A percentile compares a stretch with the other conserved stretches of the same genome.
Evolutionary conservation across 129 eudicot genomes (phyloP).

Genomic region (Apium graveolens): DNA sequence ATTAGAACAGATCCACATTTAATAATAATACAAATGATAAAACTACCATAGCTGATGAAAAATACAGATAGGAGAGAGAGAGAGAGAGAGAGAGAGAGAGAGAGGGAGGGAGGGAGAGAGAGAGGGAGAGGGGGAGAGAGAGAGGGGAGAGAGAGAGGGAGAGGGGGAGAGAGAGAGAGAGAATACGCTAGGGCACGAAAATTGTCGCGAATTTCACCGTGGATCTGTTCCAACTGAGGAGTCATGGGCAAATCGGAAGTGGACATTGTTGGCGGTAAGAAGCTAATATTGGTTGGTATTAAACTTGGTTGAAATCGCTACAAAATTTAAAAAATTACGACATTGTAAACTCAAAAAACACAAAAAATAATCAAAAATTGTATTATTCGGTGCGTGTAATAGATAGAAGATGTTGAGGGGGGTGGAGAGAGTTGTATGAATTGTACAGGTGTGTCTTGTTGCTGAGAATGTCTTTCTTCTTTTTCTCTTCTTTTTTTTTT

Average conservation of each 20-base stretch:
- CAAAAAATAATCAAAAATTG: neutral
- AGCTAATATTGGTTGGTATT: neutral
- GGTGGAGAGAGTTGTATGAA: neutral
- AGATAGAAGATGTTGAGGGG: neutral
- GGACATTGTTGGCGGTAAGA: conserved; percentile 34
- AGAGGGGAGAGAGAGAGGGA: neutral
- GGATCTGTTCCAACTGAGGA: conserved; percentile 96
- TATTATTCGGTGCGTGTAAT: neutral
- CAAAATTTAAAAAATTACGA: neutral
- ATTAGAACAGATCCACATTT: neutral
- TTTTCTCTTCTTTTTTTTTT: too few species aligned
- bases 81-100: too few species aligned
- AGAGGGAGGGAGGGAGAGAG: neutral
- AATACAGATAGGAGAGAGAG: too few species aligned
- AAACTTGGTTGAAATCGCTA: neutral
- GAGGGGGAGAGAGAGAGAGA: neutral
- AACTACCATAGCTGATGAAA: neutral
- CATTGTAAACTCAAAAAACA: conserved; percentile 2
- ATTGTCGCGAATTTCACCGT: conserved; percentile 85
- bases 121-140: neutral
- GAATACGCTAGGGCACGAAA: conserved; percentile 84
- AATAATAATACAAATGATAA: neutral
- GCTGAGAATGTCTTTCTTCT: neutral
- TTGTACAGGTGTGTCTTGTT: neutral
- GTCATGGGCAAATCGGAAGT: conserved; percentile 59